Base-by-base conservation (phyloP, 495 filamentous ascomycete genomes). In the Neurospora hispaniola region DNA sequence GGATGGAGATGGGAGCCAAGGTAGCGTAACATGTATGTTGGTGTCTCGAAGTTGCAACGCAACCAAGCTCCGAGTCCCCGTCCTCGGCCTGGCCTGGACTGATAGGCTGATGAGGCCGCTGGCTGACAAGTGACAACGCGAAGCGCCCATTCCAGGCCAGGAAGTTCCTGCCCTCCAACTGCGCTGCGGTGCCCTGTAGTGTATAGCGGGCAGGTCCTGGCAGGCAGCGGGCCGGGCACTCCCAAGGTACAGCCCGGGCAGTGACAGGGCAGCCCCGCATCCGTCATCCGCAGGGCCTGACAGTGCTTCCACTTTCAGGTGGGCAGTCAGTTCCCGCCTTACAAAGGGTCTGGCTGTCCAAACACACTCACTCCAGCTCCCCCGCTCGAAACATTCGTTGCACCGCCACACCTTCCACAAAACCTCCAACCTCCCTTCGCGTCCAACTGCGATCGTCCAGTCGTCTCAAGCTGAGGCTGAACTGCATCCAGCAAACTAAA, bases 31-130 rank as follows among this genome's bases (percentile, higher is more conserved):
- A 75, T 35, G 69, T 73, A 71, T 77, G 27, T 76, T 76, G 42
- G 69, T 66, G 54, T 66, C 54, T 62, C 20, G 27, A 66, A 66
- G 54, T 66, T 66, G 54, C 54, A 66, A 62, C 71, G 74, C 75
- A 76, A 38, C 35, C 27, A 31, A 79, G 75, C 78, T 78, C 78
- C 75, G 68, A 71, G 70, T 35, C 27, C 42, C 42, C 23, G 44
- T 35, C 70, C 44, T 35, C 54, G 54, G 54, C 54, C 54, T 66
- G 54, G 54, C 7, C 54, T 38, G 23, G 54, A 62, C 54, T 35
- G 54, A 66, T 66, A 66, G 54, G 54, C 54, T 66, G 54, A 66
- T 66, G 54, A 66, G 54, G 54, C 48, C 54, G 54, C 54, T 66
- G 54, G 54, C 54, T 66, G 54, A 66, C 54, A 66, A 62, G 54